Conservation (phyloP, 2,329 filamentous ascomycete genomes). For the Zopfia rhizophila region DNA sequence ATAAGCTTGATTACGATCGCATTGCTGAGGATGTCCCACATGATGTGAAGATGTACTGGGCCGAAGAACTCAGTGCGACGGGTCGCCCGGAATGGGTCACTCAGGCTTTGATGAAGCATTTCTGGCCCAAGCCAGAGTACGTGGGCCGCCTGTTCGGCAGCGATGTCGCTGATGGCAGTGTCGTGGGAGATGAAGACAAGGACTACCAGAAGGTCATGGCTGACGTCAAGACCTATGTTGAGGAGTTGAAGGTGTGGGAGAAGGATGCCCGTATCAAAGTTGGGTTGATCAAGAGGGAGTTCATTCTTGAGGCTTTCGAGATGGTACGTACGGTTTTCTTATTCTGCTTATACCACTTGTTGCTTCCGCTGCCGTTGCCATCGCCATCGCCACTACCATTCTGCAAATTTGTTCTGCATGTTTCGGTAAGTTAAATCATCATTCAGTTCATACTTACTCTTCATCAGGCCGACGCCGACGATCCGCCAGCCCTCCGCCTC, state of each 20-base stretch:
- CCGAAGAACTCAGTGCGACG: conserved; percentile 47
- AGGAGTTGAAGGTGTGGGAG: conserved; percentile 53
- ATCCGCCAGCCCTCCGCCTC: conserved; percentile 54
- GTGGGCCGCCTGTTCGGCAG: conserved; percentile 40
- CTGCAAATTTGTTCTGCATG: too few relatives aligned
- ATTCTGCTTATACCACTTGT: not conserved
- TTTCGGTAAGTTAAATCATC: too few relatives aligned
- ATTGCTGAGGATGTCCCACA: conserved; percentile 51
- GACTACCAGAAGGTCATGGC: conserved; percentile 35
- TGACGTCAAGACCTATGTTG: conserved; percentile 47
- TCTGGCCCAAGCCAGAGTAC: conserved; percentile 56
- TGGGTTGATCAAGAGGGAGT: conserved; percentile 47
- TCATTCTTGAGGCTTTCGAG: conserved; percentile 53
- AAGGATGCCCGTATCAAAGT: conserved; percentile 50
- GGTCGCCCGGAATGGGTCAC: conserved; percentile 56
- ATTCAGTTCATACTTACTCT: conserved; percentile 4
- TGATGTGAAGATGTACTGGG: conserved; percentile 53
- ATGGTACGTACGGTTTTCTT: conserved; percentile 33
- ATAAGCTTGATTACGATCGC: conserved; percentile 57
- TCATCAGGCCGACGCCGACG: conserved; percentile 50
- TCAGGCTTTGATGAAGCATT: conserved; percentile 51
- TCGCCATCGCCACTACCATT: too few relatives aligned
- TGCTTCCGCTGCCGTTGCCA: not conserved
- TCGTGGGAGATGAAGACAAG: conserved; percentile 26
- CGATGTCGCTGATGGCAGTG: conserved; percentile 24